A percentile compares a stretch with the other conserved stretches of the same genome.
These are phyloP conservation scores for Aspergillus sp. DNA, from an alignment of 2,329 filamentous ascomycete genomes.

Conservation along the genomic window DNA sequence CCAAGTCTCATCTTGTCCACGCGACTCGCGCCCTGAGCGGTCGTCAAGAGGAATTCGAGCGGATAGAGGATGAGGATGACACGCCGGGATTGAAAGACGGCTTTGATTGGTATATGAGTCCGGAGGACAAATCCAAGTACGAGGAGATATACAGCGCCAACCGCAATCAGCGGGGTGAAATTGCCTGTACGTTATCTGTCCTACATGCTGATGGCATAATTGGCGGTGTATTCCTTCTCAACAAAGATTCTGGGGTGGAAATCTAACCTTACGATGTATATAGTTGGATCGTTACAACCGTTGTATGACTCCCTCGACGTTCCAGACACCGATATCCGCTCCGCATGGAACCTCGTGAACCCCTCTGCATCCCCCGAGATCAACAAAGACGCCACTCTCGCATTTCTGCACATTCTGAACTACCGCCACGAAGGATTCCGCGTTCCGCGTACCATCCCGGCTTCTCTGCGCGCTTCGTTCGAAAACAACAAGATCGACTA, in stretches of 20 bases:
- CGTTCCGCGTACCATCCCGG: conserved; percentile 83
- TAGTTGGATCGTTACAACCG: conserved; percentile 69
- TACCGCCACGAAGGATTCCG: conserved; percentile 91
- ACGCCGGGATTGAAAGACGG: conserved; percentile 81
- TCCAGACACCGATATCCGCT: conserved; percentile 70
- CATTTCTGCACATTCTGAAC: conserved; percentile 94
- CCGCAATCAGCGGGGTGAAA: conserved; percentile 75
- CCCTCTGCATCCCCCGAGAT: conserved; percentile 73
- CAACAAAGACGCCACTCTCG: conserved; percentile 88
- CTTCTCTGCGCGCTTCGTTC: conserved; percentile 82
- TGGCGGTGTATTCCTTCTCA: background rate
- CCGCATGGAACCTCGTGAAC: conserved; percentile 96
- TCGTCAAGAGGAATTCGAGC: conserved; percentile 73
- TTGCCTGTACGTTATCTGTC: conserved; percentile 53
- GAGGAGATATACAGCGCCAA: conserved; percentile 95
- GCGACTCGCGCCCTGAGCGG: conserved; percentile 71
- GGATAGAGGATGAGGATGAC: conserved; percentile 70
- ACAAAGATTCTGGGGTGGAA: too few relatives aligned
- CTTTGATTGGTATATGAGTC: conserved; percentile 99
- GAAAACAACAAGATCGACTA: conserved; percentile 97
- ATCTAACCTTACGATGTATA: background rate
- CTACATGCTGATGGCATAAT: background rate
- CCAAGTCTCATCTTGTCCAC: conserved; percentile 82
- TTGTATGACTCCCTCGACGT: conserved; percentile 66
- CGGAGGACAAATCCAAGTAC: conserved; percentile 83